A percentile compares a stretch with the other conserved stretches of the same genome.
Conservation (phyloP, 1,284 basidiomycete genomes). For the Limonomyces culmigenus region DNA sequence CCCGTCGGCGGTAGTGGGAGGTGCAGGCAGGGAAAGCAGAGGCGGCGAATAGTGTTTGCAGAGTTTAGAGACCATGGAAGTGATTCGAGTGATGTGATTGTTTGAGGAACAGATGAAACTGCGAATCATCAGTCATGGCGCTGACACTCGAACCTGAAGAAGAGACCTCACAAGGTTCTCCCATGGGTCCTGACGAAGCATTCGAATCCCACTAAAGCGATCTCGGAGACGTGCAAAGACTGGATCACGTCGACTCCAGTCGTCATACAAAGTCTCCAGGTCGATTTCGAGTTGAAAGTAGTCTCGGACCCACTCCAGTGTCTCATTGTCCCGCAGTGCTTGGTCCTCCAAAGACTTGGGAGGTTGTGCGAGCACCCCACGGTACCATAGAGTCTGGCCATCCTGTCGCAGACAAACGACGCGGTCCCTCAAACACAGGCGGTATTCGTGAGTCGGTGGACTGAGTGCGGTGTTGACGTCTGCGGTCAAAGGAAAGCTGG, state of each 20-base stretch:
- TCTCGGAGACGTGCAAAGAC: constrained; percentile 53
- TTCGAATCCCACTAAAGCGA: constrained; percentile 51
- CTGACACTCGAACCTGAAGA: constrained; percentile 5
- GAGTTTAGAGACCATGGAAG: constrained; percentile 71
- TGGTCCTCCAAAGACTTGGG: constrained; percentile 16
- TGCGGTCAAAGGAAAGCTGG: constrained; percentile 24
- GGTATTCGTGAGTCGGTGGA: constrained; percentile 39
- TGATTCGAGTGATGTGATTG: constrained; percentile 89
- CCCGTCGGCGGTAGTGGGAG: constrained; percentile 9
- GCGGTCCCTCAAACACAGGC: constrained; percentile 61
- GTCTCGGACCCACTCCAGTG: constrained; percentile 61
- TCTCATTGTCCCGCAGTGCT: constrained; percentile 34
- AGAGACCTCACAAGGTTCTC: constrained; percentile 85
- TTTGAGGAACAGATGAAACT: constrained; percentile 98
- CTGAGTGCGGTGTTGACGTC: constrained; percentile 4
- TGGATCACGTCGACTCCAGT: constrained; percentile 66
- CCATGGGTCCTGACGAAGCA: constrained; percentile 90
- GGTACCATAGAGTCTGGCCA: constrained; percentile 50
- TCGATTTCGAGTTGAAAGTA: constrained; percentile 85
- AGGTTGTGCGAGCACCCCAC: constrained; percentile 40
- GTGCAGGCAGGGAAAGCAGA: constrained; percentile 33
- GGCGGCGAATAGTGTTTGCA: constrained; percentile 57
- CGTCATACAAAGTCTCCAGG: constrained; percentile 54
- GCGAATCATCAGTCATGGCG: background rate
- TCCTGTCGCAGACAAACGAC: constrained; percentile 74